Percentiles rank a stretch among this genome's conserved stretches.
These are phyloP conservation scores for Nakazawaea pomicola DNA, from an alignment of 805 yeast genomes.

Conservation along the genomic window DNA sequence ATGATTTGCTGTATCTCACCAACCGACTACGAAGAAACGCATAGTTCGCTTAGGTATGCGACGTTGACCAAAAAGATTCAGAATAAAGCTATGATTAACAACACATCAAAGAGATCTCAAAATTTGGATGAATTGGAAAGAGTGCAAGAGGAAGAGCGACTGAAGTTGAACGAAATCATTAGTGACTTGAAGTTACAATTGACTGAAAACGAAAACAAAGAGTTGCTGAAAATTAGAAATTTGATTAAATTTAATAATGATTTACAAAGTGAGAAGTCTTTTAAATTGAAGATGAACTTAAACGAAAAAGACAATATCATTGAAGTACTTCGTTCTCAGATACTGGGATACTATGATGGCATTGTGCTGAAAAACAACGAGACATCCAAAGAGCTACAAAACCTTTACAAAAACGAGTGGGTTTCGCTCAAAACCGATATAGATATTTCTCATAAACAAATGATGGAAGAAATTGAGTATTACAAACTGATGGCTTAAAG, in stretches of 20 bases:
- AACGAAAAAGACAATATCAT: background rate
- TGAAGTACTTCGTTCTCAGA: background rate
- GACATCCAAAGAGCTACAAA: background rate
- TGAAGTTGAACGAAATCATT: slow-evolving; percentile 10
- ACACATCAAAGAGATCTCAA: slow-evolving; percentile 15
- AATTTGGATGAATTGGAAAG: slow-evolving; percentile 11
- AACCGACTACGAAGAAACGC: slow-evolving; percentile 69
- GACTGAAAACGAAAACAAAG: slow-evolving; percentile 5
- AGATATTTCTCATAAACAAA: background rate
- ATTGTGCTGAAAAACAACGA: background rate
- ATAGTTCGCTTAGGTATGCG: slow-evolving; percentile 75
- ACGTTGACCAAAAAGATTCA: slow-evolving; percentile 67
- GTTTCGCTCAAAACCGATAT: background rate
- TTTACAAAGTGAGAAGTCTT: slow-evolving; percentile 16
- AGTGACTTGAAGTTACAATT: slow-evolving; percentile 8
- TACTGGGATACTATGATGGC: background rate
- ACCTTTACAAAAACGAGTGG: slow-evolving; percentile 8
- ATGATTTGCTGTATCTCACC: slow-evolving; percentile 88
- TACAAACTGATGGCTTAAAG: slow-evolving; percentile 7
- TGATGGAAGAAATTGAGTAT: background rate
- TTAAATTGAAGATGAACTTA: slow-evolving; percentile 4
- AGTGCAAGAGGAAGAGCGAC: slow-evolving; percentile 6
- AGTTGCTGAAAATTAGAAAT: slow-evolving; percentile 8
- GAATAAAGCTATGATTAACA: slow-evolving; percentile 51
- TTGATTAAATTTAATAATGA: slow-evolving; percentile 17